Evolutionary conservation across 208 protist genomes (phyloP), one percentile per base, ranked within the genome.

Genomic region (Vickermania spadyakhi): DNA sequence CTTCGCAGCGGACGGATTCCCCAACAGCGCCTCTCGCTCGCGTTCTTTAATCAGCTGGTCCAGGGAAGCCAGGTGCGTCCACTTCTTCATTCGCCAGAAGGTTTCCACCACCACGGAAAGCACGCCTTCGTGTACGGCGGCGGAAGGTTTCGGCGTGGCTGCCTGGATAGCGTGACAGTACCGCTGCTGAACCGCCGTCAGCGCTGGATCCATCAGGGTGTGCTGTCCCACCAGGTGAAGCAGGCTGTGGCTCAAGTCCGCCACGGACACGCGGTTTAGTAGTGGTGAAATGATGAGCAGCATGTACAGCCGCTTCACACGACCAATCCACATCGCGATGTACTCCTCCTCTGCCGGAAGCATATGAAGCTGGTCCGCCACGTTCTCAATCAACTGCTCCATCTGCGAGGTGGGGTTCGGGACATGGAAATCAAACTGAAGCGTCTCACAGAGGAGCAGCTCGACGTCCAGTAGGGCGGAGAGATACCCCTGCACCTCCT

Each of bases 351-450:
- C 51, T 60, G 68, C 52, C 63, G 59, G 56, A 1, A 25, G 25
- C 21, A 45, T 58, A 3, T 64, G 21, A 2, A 5, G 1, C 3
- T 60, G 18, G 11, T 57, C 11, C 1, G 52, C 45, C 23, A 69
- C 56, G 13, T 52, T 69, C 45, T 68, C 64, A 26, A 94, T 51
- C 18, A 78, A 50, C n/a, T 66, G 64, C 55, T 79, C 52, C 23
- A 78, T 81, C 3, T 70, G 64, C 1, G 62, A 67, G 26, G 81
- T 66, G 21, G 81, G 77, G 49, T 88, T 82, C n/a, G 71, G 74
- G 11, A 79, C 70, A 41, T 91, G 82, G 69, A 91, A 91, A 49
- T 89, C 77, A 64, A 94, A 94, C 25, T 65, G 53, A 18, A 94
- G 69, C 1, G 79, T 75, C 52, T 91, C 75, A 52, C 81, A 79